A percentile compares a stretch with the other conserved stretches of the same genome.
phyloP scores from a whole-genome alignment of 1,284 basidiomycete species.

The Cutaneotrichosporon mucoides region DNA sequence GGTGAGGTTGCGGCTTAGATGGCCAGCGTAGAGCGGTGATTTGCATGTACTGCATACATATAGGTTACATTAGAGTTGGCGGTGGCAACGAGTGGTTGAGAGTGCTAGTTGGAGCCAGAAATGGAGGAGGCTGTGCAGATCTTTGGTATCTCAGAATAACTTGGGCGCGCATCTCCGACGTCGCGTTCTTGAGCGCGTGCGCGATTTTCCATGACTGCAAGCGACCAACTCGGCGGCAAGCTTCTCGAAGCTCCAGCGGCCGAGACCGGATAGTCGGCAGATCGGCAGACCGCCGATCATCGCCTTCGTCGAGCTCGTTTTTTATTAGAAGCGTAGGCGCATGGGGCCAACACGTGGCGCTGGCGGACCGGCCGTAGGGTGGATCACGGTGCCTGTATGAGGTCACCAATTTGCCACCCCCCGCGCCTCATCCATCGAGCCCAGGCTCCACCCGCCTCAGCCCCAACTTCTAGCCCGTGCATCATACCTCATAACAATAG shows the following conservation, averaged over 20 bases:
- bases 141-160: no score
- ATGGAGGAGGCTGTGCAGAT: no score
- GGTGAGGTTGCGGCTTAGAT: constrained; percentile 17
- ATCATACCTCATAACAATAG: background rate
- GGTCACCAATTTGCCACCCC: constrained; percentile 2
- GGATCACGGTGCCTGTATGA: background rate
- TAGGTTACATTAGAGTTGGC: background rate
- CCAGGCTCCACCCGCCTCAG: background rate
- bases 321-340: background rate
- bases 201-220: background rate
- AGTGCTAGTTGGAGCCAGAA: no score
- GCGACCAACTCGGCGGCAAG: background rate
- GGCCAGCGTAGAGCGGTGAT: constrained; percentile 2
- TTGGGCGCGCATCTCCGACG: background rate
- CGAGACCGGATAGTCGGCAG: no score
- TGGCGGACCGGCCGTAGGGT: background rate
- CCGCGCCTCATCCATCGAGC: background rate
- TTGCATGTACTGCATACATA: constrained; percentile 23
- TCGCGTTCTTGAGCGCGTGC: background rate
- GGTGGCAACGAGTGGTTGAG: background rate
- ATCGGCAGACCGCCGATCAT: background rate
- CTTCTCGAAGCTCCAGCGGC: background rate
- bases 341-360: background rate
- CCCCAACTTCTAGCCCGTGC: background rate
- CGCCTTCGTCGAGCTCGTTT: background rate